Evolutionary conservation across 495 filamentous ascomycete genomes (phyloP).

Genomic region (Lineolata rhizophorae): DNA sequence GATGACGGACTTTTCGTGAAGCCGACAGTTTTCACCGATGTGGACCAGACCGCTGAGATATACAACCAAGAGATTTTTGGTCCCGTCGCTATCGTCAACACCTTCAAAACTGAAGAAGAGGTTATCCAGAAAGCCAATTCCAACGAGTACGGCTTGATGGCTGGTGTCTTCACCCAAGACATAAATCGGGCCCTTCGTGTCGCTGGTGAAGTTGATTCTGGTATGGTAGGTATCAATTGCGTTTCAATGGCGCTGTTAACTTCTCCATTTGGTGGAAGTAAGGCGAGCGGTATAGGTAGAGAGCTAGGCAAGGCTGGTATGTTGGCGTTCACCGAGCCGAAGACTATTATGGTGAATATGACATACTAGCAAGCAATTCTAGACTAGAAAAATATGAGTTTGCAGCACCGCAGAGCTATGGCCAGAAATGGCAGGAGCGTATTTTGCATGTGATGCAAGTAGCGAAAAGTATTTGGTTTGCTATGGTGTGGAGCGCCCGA

Average conservation of each 20-base stretch:
- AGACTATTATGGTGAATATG: constrained; percentile 25
- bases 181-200: constrained; percentile 26
- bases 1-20: constrained; percentile 22
- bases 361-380: no score
- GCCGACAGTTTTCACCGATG: constrained; percentile 24
- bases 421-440: no score
- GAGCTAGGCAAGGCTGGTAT: no score
- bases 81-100: constrained; percentile 22
- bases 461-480: no score
- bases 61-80: constrained; percentile 30
- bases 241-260: constrained; percentile 15
- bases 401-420: no score
- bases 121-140: constrained; percentile 24
- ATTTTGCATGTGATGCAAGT: no score
- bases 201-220: constrained; percentile 23
- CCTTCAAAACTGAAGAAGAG: constrained; percentile 30
- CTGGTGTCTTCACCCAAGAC: constrained; percentile 25
- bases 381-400: no score
- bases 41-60: constrained; percentile 17
- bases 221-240: constrained; percentile 33
- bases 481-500: no score
- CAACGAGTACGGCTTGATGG: constrained; percentile 22
- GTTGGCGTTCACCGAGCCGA: constrained; percentile 24
- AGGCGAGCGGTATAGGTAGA: constrained; percentile 26
- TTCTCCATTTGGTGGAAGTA: constrained; percentile 26